Evolutionary conservation across 306 rosid genomes (phyloP), one percentile per base, ranked within the genome.

Genomic region (Herpetospermum pedunculosum): DNA sequence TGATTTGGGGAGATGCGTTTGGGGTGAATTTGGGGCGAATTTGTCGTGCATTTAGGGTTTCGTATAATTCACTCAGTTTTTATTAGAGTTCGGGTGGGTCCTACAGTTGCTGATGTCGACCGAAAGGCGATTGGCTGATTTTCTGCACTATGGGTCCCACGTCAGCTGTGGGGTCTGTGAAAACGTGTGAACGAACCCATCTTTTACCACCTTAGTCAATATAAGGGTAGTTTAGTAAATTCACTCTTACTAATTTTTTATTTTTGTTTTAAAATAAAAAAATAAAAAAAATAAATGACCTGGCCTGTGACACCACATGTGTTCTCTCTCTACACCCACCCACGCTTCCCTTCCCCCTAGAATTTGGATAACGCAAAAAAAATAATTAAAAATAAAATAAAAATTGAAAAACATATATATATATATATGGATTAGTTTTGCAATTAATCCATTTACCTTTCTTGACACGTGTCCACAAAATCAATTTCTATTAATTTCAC

Each of bases 31-130:
- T 72, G 76, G 62, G 64, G 14, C 76, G 76, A 35, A 53, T 72
- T 72, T 48, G 63, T 72, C 76, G 76, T 72, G 76, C 63, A 72
- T 72, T 72, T 72, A 72, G 76, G 76, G 76, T 72, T 72, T 72
- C 65, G 76, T 72, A 52, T 72, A 40, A 37, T 34, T 72, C 47
- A 34, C 63, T 48, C 60, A 37, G 47, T 68, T 44, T 44, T 69
- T 48, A 29, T 18, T 55, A 4, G 60, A 34, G 44, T n/a, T 69
- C 1, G 2, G 2, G 49, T 35, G 49, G 64, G 76, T 6, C 63
- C 76, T 49, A 19, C 21, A 13, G 15, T 8, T 50, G 76, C 59
- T 72, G 76, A 72, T 37, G 76, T 72, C 29, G 64, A 52, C 60
- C 76, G 64, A 72, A 72, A 72, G 60, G 76, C 26, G 76, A 52